These are phyloP conservation scores for Eucalyptus cladocalyx DNA, from an alignment of 345 rosid species.

Conservation along the genomic window DNA sequence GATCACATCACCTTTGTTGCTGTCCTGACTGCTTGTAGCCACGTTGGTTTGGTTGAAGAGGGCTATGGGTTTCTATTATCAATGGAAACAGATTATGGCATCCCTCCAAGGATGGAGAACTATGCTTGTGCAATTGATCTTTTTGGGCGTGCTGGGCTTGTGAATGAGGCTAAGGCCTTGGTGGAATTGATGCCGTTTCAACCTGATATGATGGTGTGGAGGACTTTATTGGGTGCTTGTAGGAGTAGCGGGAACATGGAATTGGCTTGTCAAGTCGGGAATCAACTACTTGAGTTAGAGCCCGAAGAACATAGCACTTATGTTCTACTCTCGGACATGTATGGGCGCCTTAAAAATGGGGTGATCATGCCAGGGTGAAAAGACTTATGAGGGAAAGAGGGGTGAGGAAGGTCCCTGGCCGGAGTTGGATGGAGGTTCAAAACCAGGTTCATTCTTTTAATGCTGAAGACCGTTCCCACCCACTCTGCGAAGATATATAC, in stretches of 20 bases:
- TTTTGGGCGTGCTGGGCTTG: conserved; percentile 53
- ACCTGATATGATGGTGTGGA: conserved; percentile 68
- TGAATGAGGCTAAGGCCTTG: conserved; percentile 37
- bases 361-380: conserved; percentile 40
- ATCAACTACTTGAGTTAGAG: conserved; percentile 42
- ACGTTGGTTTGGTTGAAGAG: conserved; percentile 46
- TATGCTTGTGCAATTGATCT: conserved; percentile 76
- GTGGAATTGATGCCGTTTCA: conserved; percentile 54
- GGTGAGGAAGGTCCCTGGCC: conserved; percentile 73
- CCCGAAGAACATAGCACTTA: conserved; percentile 78
- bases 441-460: conserved; percentile 52
- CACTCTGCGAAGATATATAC: conserved; percentile 31
- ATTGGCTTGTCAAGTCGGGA: conserved; percentile 56
- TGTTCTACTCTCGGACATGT: conserved; percentile 54
- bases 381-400: conserved; percentile 69
- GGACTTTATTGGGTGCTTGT: conserved; percentile 66
- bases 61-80: conserved; percentile 39
- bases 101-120: conserved; percentile 65
- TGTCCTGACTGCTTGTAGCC: conserved; percentile 75
- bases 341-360: conserved; percentile 54
- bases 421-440: conserved; percentile 77
- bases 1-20: conserved; percentile 77
- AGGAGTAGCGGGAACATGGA: conserved; percentile 54
- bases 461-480: conserved; percentile 54
- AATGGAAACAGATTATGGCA: conserved; percentile 45